phyloP scores from a whole-genome alignment of 768 basidiomycete genomes.

The Hericium rajendrae region DNA sequence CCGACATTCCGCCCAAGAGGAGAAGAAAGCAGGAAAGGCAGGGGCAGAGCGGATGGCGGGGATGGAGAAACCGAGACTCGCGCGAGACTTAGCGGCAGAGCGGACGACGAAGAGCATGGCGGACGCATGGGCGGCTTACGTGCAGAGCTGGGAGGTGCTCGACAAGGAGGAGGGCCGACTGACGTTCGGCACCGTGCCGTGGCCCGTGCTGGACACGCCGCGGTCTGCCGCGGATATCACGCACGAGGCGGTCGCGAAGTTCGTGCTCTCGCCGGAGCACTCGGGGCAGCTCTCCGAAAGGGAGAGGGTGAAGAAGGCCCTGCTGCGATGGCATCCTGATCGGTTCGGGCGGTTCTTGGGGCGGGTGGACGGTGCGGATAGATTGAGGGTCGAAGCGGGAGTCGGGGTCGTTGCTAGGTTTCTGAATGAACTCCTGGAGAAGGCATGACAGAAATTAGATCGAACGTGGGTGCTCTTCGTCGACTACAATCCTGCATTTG shows the following conservation, averaged over 20 bases:
- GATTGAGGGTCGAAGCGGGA: slow-evolving; percentile 44
- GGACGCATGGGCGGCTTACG: slow-evolving; percentile 57
- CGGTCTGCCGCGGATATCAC: slow-evolving; percentile 39
- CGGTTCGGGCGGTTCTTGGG: slow-evolving; percentile 50
- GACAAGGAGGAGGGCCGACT: slow-evolving; percentile 24
- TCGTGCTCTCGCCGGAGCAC: slow-evolving; percentile 56
- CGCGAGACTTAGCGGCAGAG: not conserved
- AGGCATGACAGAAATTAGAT: not conserved
- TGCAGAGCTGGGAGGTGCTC: slow-evolving; percentile 51
- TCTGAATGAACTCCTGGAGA: slow-evolving; percentile 13
- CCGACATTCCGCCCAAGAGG: no score
- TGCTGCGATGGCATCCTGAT: slow-evolving; percentile 78
- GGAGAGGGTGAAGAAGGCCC: slow-evolving; percentile 56
- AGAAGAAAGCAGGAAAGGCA: no score
- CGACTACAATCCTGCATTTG: no score
- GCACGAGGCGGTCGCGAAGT: slow-evolving; percentile 41
- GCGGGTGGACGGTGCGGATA: slow-evolving; percentile 45
- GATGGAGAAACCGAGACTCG: not conserved
- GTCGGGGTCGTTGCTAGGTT: slow-evolving; percentile 56
- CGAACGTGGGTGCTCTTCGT: not conserved
- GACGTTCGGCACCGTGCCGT: slow-evolving; percentile 57
- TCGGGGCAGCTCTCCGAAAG: slow-evolving; percentile 48
- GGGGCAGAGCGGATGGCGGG: no score
- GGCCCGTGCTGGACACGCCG: slow-evolving; percentile 48
- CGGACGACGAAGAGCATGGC: slow-evolving; percentile 21